phyloP scores from a whole-genome alignment of 345 rosid genomes.

The Eucalyptus erythrocorys region DNA sequence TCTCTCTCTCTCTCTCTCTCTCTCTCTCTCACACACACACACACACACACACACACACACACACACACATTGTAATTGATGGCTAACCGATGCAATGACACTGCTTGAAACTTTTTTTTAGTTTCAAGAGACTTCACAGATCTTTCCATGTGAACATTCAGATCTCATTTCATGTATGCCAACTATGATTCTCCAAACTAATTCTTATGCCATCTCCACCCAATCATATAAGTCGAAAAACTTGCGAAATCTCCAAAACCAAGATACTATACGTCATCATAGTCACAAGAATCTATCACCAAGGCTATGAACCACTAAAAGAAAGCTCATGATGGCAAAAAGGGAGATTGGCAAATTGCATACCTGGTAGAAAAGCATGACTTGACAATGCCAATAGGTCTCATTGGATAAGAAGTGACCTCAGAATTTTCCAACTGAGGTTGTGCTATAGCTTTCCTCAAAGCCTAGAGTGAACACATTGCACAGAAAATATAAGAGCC shows the following conservation, averaged over 20 bases:
- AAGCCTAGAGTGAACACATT: slow-evolving; percentile 17
- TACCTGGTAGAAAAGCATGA: slow-evolving; percentile 85
- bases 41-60: no score
- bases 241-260: not conserved
- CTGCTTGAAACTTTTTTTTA: not conserved
- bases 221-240: not conserved
- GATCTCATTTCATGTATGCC: not conserved
- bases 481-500: not conserved
- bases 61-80: not conserved
- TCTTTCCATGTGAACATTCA: not conserved
- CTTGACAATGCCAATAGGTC: slow-evolving; percentile 58
- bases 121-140: not conserved
- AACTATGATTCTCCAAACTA: not conserved
- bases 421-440: slow-evolving; percentile 22
- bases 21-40: not conserved
- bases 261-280: not conserved
- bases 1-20: not conserved
- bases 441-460: slow-evolving; percentile 56
- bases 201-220: not conserved
- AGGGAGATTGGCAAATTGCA: not conserved
- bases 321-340: not conserved
- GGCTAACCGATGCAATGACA: not conserved
- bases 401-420: slow-evolving; percentile 51
- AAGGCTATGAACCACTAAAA: not conserved
- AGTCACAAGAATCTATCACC: not conserved